Base-by-base conservation (phyloP, 2,329 filamentous ascomycete species). In the Didymellaceae sp. region DNA sequence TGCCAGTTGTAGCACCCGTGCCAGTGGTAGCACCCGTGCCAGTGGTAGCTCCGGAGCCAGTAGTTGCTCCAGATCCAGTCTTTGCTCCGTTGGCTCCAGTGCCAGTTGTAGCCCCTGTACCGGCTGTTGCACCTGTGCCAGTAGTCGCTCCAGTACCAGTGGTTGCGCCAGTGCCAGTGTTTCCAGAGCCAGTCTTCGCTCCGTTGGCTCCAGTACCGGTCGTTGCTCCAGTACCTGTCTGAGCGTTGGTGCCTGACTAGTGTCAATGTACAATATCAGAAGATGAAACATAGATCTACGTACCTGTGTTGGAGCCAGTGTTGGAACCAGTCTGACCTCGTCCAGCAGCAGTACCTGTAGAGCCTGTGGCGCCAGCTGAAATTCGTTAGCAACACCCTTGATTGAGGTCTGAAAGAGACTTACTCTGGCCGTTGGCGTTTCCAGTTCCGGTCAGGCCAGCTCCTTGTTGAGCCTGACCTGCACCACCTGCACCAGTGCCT, bases 121-220 rank as follows among this genome's bases (percentile, higher is more conserved):
- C 34, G 4, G 34, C 42, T 14, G 43, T 47, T 30, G 40, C 48
- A 13, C 43, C 39, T 20, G 39, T 47, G 14, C 49, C 52, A 20
- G 50, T 24, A n/a, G 22, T 41, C 6, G 52, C 53, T 8, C 48
- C 52, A 20, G 52, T 38, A 11, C 47, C 54, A 5, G 45, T 43
- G 0, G 24, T 51, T 2, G 45, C 47, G 11, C 51, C 45, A 20
- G 51, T 49, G 38, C 56, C 43, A 25, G 45, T 49, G 13, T 38
- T 49, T 5, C 33, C 33, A n/a, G 43, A 38, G 17, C 41, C 35
- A 24, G 35, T 48, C 18, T 45, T 31, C 2, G 28, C 35, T 21
- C 40, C 40, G 5, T 13, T 16, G 2, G 41, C 28, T 2, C 40
- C 25, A 22, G 38, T 40, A 17, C 25, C 43, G 2, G 13, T 38